Conservation (phyloP, 495 filamentous ascomycete species). For the Penicillium verhagenii region DNA sequence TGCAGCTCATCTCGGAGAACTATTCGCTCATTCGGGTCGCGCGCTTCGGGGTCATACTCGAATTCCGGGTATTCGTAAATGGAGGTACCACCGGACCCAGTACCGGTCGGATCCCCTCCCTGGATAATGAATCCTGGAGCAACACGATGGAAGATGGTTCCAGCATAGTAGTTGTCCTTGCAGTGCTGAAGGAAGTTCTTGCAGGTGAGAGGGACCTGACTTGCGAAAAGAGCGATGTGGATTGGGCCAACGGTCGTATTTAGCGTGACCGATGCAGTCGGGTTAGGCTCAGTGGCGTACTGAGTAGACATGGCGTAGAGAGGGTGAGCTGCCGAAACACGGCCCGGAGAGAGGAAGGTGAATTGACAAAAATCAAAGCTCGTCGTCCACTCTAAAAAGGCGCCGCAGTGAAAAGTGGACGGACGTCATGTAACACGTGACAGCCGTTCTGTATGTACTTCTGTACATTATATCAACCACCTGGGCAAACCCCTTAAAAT, state of each 20-base stretch:
- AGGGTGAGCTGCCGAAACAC: not conserved
- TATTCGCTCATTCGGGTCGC: conserved; percentile 54
- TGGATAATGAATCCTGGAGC: conserved; percentile 91
- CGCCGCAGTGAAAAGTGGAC: conserved; percentile 5
- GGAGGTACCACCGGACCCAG: conserved; percentile 84
- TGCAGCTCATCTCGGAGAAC: conserved; percentile 89
- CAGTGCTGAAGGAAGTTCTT: conserved; percentile 96
- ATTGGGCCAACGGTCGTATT: conserved; percentile 88
- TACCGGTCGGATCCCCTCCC: conserved; percentile 91
- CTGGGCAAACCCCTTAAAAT: too few relatives aligned
- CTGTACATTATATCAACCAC: not conserved
- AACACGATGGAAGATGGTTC: conserved; percentile 90
- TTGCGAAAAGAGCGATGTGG: conserved; percentile 87
- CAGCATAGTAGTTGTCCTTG: conserved; percentile 90
- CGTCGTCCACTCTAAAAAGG: not conserved
- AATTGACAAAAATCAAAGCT: conserved; percentile 4
- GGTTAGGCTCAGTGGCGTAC: conserved; percentile 92
- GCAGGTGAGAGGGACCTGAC: conserved; percentile 84
- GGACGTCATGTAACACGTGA: conserved; percentile 30
- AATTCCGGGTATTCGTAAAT: conserved; percentile 87
- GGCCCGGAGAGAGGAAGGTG: not conserved
- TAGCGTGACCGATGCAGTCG: conserved; percentile 85
- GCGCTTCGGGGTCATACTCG: conserved; percentile 63
- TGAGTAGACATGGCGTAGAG: conserved; percentile 66
- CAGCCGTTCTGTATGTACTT: not conserved